phyloP scores from a whole-genome alignment of 2,329 filamentous ascomycete genomes.

The Trematosphaeria pertusa region DNA sequence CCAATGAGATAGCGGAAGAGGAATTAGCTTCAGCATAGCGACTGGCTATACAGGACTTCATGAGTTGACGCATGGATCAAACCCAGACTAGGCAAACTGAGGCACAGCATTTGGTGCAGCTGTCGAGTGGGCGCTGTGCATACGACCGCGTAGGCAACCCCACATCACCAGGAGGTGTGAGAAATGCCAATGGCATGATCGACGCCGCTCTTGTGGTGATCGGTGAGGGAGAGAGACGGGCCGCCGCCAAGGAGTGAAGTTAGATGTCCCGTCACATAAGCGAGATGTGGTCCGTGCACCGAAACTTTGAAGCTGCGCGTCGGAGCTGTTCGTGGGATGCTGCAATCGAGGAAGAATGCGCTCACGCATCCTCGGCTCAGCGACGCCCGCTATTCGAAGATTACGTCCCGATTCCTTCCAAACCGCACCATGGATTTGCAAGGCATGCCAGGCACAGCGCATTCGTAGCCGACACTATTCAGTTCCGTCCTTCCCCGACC shows the following conservation, averaged over 20 bases:
- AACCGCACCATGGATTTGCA: constrained; percentile 31
- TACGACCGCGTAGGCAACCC: too few relatives aligned
- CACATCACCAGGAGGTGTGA: too few relatives aligned
- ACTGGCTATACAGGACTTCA: too few relatives aligned
- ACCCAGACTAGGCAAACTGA: too few relatives aligned
- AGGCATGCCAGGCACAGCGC: constrained; percentile 27
- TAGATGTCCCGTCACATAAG: neutral
- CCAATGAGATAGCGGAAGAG: too few relatives aligned
- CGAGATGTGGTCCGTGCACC: constrained; percentile 23
- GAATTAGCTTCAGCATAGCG: too few relatives aligned
- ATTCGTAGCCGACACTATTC: constrained; percentile 23
- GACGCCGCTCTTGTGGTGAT: too few relatives aligned
- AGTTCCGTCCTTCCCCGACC: constrained; percentile 31
- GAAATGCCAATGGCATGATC: too few relatives aligned
- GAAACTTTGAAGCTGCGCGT: constrained; percentile 21
- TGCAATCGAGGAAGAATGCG: constrained; percentile 37
- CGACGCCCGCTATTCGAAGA: constrained; percentile 25
- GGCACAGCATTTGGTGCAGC: too few relatives aligned
- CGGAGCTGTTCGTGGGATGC: constrained; percentile 16
- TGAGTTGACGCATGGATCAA: too few relatives aligned
- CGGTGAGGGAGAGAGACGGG: too few relatives aligned
- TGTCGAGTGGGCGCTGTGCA: too few relatives aligned
- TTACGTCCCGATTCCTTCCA: constrained; percentile 19
- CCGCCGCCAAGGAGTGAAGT: constrained; percentile 7
- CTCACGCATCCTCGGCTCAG: constrained; percentile 27